phyloP scores from a whole-genome alignment of 2,329 filamentous ascomycete genomes.

The Epichloe aotearoae region DNA sequence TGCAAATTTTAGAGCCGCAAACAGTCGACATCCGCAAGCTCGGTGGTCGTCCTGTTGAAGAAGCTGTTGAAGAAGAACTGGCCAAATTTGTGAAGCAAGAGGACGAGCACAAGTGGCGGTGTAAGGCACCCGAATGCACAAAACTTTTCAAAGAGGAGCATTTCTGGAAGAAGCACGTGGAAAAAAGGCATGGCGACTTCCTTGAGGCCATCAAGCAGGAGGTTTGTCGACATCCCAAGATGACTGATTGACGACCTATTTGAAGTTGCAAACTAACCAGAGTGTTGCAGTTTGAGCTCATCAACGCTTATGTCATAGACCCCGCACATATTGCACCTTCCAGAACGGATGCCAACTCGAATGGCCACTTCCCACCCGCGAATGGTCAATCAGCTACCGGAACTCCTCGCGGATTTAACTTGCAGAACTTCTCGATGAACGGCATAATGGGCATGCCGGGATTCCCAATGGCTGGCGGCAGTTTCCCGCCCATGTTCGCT shows the following conservation, averaged over 20 bases:
- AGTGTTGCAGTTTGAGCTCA: constrained; percentile 56
- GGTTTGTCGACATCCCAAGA: constrained; percentile 44
- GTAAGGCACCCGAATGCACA: constrained; percentile 88
- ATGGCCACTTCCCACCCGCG: constrained; percentile 80
- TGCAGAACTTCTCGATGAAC: constrained; percentile 56
- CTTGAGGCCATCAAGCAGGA: constrained; percentile 67
- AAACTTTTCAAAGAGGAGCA: constrained; percentile 96
- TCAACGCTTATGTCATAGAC: constrained; percentile 90
- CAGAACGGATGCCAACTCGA: constrained; percentile 84
- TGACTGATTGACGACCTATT: constrained; percentile 30
- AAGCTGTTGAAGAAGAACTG: constrained; percentile 77
- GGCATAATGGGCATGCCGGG: constrained; percentile 46
- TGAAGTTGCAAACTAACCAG: constrained; percentile 6
- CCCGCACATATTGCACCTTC: constrained; percentile 90
- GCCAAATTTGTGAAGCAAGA: constrained; percentile 88
- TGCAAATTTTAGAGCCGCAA: constrained; percentile 84
- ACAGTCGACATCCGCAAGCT: constrained; percentile 79
- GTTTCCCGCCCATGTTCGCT: constrained; percentile 43
- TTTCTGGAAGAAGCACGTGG: constrained; percentile 96
- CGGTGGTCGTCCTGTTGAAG: constrained; percentile 75
- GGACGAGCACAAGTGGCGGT: constrained; percentile 92
- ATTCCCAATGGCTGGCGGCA: constrained; percentile 38
- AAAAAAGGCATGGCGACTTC: constrained; percentile 91
- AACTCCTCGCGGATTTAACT: constrained; percentile 83
- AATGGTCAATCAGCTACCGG: constrained; percentile 65